Evolutionary conservation across 305 asterid genomes (phyloP).

Genomic region (Withania somnifera): DNA sequence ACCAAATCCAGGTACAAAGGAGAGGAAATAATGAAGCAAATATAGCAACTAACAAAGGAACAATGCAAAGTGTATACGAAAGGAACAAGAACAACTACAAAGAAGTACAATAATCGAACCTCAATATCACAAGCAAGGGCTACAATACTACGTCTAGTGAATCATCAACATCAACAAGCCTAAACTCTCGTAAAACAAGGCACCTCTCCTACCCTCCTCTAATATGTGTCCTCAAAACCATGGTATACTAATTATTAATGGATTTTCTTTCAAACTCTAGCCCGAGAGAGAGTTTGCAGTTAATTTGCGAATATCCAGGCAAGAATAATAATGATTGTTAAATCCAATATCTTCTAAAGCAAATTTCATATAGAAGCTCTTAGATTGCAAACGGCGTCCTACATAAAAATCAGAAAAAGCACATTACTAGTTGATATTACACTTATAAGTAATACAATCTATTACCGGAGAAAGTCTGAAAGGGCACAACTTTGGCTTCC

Average conservation of each 20-base stretch:
- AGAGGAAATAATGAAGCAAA: background rate
- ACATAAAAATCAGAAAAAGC: background rate
- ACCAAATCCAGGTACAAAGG: background rate
- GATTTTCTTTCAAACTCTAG: background rate
- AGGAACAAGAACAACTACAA: too few relatives aligned
- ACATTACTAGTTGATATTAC: background rate
- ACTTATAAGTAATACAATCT: background rate
- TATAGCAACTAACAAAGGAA: background rate
- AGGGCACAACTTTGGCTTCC: slow-evolving; percentile 88
- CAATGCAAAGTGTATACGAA: too few relatives aligned
- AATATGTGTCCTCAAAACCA: background rate
- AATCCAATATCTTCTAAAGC: too few relatives aligned
- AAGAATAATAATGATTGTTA: background rate
- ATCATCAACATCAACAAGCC: too few relatives aligned
- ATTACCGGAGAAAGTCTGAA: slow-evolving; percentile 89
- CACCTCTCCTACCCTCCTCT: too few relatives aligned
- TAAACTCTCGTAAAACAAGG: too few relatives aligned
- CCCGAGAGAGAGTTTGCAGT: background rate
- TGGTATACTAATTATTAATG: background rate
- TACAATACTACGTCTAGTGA: too few relatives aligned
- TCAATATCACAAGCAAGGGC: too few relatives aligned
- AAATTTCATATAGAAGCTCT: background rate
- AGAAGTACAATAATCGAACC: too few relatives aligned
- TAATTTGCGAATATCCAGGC: background rate
- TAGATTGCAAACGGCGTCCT: background rate